phyloP scores from a whole-genome alignment of 495 filamentous ascomycete genomes.

The Penicillium coprophilum region DNA sequence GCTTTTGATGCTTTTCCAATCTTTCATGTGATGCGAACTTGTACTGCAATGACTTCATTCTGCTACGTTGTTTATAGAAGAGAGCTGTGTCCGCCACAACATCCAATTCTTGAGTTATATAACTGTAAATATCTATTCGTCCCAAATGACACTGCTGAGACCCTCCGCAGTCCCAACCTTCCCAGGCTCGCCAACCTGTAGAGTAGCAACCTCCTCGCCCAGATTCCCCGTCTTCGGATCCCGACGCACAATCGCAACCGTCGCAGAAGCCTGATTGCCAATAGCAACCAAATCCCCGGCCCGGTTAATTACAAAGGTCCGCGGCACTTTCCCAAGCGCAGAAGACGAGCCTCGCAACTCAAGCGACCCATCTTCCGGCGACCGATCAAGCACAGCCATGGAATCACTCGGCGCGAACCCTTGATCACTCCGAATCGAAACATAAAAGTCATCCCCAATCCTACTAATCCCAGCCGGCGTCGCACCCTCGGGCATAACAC shows the following conservation, averaged over 20 bases:
- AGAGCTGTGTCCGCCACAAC: neutral
- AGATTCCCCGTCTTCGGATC: constrained; percentile 56
- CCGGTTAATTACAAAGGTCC: constrained; percentile 66
- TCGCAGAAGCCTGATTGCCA: constrained; percentile 58
- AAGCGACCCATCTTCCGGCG: constrained; percentile 46
- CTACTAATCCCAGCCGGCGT: constrained; percentile 41
- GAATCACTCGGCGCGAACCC: constrained; percentile 37
- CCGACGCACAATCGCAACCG: constrained; percentile 59
- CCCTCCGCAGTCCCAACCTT: constrained; percentile 42
- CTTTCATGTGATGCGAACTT: constrained; percentile 19
- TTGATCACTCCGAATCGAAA: constrained; percentile 46
- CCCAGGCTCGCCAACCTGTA: constrained; percentile 37
- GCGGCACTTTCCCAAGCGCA: constrained; percentile 59
- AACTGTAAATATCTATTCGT: constrained; percentile 42
- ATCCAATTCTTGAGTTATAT: constrained; percentile 8
- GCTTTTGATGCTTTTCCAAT: constrained; percentile 8
- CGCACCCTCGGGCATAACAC: constrained; percentile 31
- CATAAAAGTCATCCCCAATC: constrained; percentile 31
- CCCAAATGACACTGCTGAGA: constrained; percentile 61
- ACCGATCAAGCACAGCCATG: constrained; percentile 34
- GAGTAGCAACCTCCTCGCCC: constrained; percentile 47
- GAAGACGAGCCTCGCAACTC: constrained; percentile 50
- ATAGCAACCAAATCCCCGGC: constrained; percentile 60
- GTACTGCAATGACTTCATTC: constrained; percentile 13
- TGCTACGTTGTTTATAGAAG: constrained; percentile 9